Evolutionary conservation across 768 basidiomycete genomes (phyloP).

Genomic region (Boletus reticuloceps): DNA sequence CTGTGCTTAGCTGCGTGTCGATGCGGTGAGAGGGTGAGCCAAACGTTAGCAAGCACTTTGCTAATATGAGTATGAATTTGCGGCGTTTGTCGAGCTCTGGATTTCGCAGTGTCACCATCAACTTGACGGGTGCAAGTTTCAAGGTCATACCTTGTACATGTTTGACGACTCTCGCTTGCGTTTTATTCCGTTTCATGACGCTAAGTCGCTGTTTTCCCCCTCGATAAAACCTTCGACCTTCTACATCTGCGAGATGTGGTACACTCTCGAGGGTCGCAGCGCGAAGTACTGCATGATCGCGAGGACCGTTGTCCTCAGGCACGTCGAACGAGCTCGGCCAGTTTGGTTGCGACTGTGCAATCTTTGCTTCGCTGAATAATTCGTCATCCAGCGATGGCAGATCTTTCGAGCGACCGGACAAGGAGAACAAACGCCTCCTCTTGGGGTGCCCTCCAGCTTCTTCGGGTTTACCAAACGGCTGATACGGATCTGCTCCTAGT

Average conservation of each 20-base stretch:
- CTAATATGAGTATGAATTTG: conserved; percentile 82
- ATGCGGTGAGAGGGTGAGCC: conserved; percentile 94
- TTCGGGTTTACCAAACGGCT: conserved; percentile 5
- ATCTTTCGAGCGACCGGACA: conserved; percentile 7
- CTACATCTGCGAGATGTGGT: conserved; percentile 8
- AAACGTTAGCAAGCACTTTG: conserved; percentile 85
- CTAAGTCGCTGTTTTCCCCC: conserved; percentile 29
- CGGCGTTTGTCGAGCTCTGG: conserved; percentile 48
- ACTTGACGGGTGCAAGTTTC: neutral
- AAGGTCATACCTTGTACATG: conserved; percentile 45
- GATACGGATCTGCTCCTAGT: neutral
- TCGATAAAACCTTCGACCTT: conserved; percentile 28
- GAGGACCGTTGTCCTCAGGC: conserved; percentile 16
- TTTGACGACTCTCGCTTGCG: conserved; percentile 36
- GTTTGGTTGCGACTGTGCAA: conserved; percentile 21
- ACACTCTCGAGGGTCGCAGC: neutral
- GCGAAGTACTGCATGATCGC: conserved; percentile 12
- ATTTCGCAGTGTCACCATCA: neutral
- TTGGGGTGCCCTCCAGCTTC: conserved; percentile 2
- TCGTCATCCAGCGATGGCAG: conserved; percentile 20
- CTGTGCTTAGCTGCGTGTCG: conserved; percentile 82
- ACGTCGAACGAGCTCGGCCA: conserved; percentile 23
- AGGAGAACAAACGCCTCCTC: conserved; percentile 17
- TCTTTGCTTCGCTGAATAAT: conserved; percentile 26
- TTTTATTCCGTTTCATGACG: conserved; percentile 33